Evolutionary conservation across 768 basidiomycete genomes (phyloP), one percentile per base, ranked within the genome.

Genomic region (Chalciporus chontae): DNA sequence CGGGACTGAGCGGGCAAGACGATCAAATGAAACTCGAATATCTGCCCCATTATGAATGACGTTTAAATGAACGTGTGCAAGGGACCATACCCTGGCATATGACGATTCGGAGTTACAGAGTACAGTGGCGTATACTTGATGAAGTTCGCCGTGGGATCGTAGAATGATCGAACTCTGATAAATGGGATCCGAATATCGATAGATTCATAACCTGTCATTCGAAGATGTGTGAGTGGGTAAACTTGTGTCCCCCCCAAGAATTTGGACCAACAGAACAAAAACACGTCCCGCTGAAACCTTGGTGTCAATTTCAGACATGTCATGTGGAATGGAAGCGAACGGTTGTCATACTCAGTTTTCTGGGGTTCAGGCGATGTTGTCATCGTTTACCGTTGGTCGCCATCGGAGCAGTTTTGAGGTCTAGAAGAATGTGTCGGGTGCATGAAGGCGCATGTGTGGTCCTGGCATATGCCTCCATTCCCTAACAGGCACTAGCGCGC

Each of bases 51-150:
- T 63, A 52, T 57, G 51, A 60, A 54, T 29, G 39, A 46, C n/a
- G 5, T 27, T 26, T 40, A 65, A 55, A 63, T 63, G 63, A 57
- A 27, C 63, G 63, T 63, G 63, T 21, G 58, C 42, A 57, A 60
- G 42, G 40, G 48, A 19, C 26, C 21, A 46, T 26, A 39, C 26
- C n/a, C 36, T 24, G 17, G 24, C 40, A 48, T 52, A 43, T 41
- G 27, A 37, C 43, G 18, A 51, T 54, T 52, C 50, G 59, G 59
- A 40, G 55, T 50, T 57, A 60, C 41, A 27, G 8, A 42, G 40
- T n/a, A 15, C 27, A 46, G 41, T 24, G 36, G 39, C 42, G 15
- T 21, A 41, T 21, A 21, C n/a, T n/a, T n/a, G n/a, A 34, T 31
- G 7, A 21, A 17, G 27, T 53, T 60, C 48, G 34, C 8, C 50